Percentiles rank a stretch among this genome's conserved stretches.
Conservation (phyloP, 2,329 filamentous ascomycete species). For the Colletotrichum sp. region DNA sequence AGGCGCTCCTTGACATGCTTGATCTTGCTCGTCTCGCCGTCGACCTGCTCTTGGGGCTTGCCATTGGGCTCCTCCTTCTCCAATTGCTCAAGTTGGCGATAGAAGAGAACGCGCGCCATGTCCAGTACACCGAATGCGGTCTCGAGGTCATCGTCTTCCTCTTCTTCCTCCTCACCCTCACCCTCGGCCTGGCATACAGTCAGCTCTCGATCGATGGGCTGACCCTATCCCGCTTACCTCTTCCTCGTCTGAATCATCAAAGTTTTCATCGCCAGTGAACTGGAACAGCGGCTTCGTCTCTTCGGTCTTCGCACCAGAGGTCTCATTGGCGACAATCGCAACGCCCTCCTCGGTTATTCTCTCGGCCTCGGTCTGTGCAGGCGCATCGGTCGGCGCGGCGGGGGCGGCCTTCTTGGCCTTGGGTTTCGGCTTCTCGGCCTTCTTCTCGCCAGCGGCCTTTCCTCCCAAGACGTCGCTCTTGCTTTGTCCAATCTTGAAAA, state of each 20-base stretch:
- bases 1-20: slow-evolving; percentile 81
- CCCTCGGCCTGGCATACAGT: slow-evolving; percentile 31
- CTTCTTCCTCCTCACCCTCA: slow-evolving; percentile 48
- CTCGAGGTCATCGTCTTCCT: slow-evolving; percentile 75
- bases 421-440: slow-evolving; percentile 33
- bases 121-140: slow-evolving; percentile 87
- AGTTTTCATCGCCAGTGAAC: slow-evolving; percentile 94
- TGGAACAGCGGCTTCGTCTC: slow-evolving; percentile 84
- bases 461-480: slow-evolving; percentile 95
- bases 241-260: slow-evolving; percentile 81
- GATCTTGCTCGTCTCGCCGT: slow-evolving; percentile 44
- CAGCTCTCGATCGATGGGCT: slow-evolving; percentile 8
- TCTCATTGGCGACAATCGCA: slow-evolving; percentile 47
- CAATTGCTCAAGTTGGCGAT: slow-evolving; percentile 54
- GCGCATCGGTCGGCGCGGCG: slow-evolving; percentile 34
- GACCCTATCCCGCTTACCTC: slow-evolving; percentile 47
- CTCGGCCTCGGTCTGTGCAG: slow-evolving; percentile 41
- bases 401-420: slow-evolving; percentile 40
- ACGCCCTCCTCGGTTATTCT: slow-evolving; percentile 52
- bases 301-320: slow-evolving; percentile 46
- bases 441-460: slow-evolving; percentile 67
- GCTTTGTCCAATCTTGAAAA: slow-evolving; percentile 92
- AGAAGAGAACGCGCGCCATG: slow-evolving; percentile 71
- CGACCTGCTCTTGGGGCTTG: slow-evolving; percentile 45
- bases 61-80: slow-evolving; percentile 42